Conservation (phyloP, 176 grass and related monocot species). For the Thinopyrum elongatum region DNA sequence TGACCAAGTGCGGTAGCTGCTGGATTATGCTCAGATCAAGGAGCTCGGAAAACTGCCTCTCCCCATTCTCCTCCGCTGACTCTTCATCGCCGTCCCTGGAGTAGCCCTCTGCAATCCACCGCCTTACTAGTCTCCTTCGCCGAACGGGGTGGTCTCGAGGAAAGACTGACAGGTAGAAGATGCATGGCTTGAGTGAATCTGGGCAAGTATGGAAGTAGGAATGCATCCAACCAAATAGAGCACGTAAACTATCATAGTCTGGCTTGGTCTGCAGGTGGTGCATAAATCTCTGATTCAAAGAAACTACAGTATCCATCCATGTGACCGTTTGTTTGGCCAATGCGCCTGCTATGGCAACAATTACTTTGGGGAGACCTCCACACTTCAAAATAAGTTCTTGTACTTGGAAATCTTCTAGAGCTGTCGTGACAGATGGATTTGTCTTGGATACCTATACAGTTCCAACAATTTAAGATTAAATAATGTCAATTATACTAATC, state of each 20-base stretch:
- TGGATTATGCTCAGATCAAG: conserved; percentile 20
- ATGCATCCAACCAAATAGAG: background rate
- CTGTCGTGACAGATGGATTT: no score
- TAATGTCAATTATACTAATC: background rate
- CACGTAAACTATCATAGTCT: background rate
- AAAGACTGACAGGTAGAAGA: conserved; percentile 42
- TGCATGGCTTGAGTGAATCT: conserved; percentile 34
- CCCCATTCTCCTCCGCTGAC: background rate
- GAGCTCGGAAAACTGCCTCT: conserved; percentile 6
- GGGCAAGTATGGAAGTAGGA: conserved; percentile 2
- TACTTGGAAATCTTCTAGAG: background rate
- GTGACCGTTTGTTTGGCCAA: background rate
- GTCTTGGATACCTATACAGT: background rate
- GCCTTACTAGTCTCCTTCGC: conserved; percentile 21
- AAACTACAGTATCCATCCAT: background rate
- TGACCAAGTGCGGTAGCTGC: background rate
- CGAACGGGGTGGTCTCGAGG: background rate
- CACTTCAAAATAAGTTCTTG: conserved; percentile 13
- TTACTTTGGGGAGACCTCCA: conserved; percentile 37
- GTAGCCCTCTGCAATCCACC: conserved; percentile 48
- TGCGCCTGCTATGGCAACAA: conserved; percentile 20
- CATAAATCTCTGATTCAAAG: background rate
- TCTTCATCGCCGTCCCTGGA: background rate
- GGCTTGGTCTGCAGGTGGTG: conserved; percentile 1
- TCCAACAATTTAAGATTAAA: background rate